These are phyloP conservation scores for Lolium rigidum DNA, from an alignment of 176 grass and related monocot genomes.

Conservation along the genomic window DNA sequence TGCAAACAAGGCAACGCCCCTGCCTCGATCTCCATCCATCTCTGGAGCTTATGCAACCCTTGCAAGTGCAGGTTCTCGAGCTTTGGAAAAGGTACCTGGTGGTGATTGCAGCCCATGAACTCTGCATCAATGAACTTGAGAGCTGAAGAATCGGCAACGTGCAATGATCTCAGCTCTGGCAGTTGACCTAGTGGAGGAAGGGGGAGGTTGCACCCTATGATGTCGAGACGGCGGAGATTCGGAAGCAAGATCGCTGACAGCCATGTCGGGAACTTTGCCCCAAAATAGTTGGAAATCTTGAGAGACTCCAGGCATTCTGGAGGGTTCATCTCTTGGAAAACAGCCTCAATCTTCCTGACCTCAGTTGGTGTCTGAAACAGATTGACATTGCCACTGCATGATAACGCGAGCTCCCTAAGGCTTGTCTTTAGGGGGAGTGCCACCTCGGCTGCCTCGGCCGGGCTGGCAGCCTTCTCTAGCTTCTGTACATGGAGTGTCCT, in stretches of 20 bases:
- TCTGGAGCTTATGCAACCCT: constrained; percentile 58
- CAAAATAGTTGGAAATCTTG: constrained; percentile 66
- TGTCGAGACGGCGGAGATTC: constrained; percentile 59
- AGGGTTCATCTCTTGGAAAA: constrained; percentile 62
- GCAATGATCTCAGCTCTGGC: constrained; percentile 62
- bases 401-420: constrained; percentile 62
- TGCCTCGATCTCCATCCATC: constrained; percentile 58
- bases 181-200: constrained; percentile 67
- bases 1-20: constrained; percentile 58
- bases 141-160: constrained; percentile 53
- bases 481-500: constrained; percentile 63
- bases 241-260: constrained; percentile 53
- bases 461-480: constrained; percentile 52
- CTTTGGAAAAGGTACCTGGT: constrained; percentile 68
- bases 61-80: constrained; percentile 65
- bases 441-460: constrained; percentile 50
- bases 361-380: constrained; percentile 36
- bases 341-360: constrained; percentile 52
- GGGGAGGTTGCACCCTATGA: constrained; percentile 52
- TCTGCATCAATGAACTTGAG: constrained; percentile 53
- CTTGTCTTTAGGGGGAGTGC: constrained; percentile 48
- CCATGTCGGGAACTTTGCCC: constrained; percentile 67
- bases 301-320: constrained; percentile 64
- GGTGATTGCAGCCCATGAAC: constrained; percentile 49
- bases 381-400: constrained; percentile 41